Conservation (phyloP, 352 stramenopile species). For the Thalassiosira exigua region DNA sequence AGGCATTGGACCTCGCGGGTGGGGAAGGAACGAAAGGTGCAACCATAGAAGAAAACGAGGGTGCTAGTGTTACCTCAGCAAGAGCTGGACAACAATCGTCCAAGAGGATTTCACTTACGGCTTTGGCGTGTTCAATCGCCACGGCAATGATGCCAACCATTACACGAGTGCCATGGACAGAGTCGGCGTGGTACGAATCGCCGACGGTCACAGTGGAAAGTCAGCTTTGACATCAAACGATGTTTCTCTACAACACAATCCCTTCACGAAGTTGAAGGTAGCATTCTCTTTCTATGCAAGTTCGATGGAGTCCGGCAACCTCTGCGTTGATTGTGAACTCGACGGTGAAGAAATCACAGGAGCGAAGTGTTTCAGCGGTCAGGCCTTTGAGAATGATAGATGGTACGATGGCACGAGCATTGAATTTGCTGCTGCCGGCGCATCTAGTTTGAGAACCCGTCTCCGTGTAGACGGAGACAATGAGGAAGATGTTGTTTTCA, state of each 20-base stretch:
- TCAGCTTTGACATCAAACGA: constrained; percentile 30
- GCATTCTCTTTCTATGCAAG: constrained; percentile 34
- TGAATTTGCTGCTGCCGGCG: constrained; percentile 1
- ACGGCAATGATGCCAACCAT: constrained; percentile 3
- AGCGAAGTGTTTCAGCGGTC: constrained; percentile 1
- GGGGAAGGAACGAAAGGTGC: neutral
- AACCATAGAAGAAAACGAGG: neutral
- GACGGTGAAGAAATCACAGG: neutral
- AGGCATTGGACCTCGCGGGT: neutral
- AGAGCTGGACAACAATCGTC: constrained; percentile 15
- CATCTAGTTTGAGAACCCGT: neutral
- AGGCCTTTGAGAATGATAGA: constrained; percentile 22
- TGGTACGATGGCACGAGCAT: constrained; percentile 12
- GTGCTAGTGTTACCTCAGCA: no score
- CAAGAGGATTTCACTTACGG: constrained; percentile 19
- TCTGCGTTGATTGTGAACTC: constrained; percentile 42
- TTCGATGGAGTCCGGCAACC: constrained; percentile 25
- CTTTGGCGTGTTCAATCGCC: constrained; percentile 18
- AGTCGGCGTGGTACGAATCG: constrained; percentile 36
- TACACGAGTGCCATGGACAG: constrained; percentile 23
- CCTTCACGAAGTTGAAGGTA: constrained; percentile 32
- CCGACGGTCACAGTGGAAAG: constrained; percentile 9
- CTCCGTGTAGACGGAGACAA: constrained; percentile 1
- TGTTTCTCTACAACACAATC: constrained; percentile 20
- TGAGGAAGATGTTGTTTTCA: constrained; percentile 28